Base-by-base conservation (phyloP, 1,284 basidiomycete species). In the Cutaneotrichosporon cavernicola region DNA sequence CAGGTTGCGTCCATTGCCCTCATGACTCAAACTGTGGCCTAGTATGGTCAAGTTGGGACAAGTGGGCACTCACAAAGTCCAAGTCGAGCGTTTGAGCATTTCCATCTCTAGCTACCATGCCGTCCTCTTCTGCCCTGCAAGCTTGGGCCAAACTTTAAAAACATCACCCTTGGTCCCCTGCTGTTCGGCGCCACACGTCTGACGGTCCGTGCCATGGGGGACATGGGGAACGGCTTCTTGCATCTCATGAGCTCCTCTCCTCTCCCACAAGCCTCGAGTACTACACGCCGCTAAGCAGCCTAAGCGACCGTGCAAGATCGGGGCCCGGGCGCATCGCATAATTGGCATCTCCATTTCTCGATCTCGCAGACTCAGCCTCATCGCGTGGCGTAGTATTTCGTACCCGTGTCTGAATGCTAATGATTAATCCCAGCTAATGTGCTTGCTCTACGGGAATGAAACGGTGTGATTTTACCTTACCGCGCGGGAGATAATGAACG, bases 401-500 rank as follows among this genome's bases (percentile, higher is more conserved):
- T 43, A 16, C 43, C 43, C 43, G 18, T 18, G 18, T 46, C 18
- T 46, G 43, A 46, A n/a, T 46, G 18, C 43, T 46, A 46, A 46
- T 46, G 43, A 46, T 16, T 18, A 43, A 43, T 14, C 8, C 18
- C 16, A 46, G 18, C 43, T 8, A 18, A 46, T 46, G 18, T 6
- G 7, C 18, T 4, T 6, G 7, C 18, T 4, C 43, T 5, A 18
- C 43, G 43, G 43, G 43, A 16, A n/a, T 46, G 43, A 8, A 36
- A 36, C 2, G 3, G 1, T 36, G 34, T 36, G 34, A 36, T 36
- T 36, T 36, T 36, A 36, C 43, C 16, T 46, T 46, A 18, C 43
- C 43, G 43, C 43, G 43, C 43, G 43, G 43, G 43, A 46, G 43
- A 18, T 46, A 46, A 46, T 46, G 43, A 46, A 46, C 43, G 43